Conservation (phyloP, 139 green algal species). For the Picochlorum sp. region DNA sequence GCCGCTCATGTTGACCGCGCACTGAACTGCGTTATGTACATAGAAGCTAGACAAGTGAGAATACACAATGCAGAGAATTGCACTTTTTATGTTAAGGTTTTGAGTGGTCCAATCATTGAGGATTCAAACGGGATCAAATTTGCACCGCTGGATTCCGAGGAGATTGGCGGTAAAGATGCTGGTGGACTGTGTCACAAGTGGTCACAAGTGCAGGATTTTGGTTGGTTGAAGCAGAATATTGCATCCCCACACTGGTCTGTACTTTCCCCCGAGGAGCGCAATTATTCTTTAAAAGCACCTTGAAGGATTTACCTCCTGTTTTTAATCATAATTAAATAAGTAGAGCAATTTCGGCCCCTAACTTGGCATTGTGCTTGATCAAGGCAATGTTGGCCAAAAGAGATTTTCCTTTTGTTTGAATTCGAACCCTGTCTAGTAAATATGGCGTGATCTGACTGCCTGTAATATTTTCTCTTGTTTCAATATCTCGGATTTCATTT, state of each 20-base stretch:
- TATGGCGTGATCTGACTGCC: constrained; percentile 85
- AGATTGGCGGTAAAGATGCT: constrained; percentile 24
- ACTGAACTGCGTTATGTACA: background rate
- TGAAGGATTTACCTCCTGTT: background rate
- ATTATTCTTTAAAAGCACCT: background rate
- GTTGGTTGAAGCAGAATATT: constrained; percentile 61
- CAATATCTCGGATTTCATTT: too few relatives aligned
- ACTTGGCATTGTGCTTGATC: constrained; percentile 86
- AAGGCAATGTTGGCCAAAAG: constrained; percentile 88
- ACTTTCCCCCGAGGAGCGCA: background rate
- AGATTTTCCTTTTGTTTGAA: constrained; percentile 65
- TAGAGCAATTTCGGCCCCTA: constrained; percentile 66
- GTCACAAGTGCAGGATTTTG: constrained; percentile 70
- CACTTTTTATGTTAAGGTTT: constrained; percentile 51
- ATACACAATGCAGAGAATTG: constrained; percentile 44
- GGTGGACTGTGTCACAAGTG: too few relatives aligned
- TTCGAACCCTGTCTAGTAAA: constrained; percentile 70
- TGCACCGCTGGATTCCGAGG: constrained; percentile 30
- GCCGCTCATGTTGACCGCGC: background rate
- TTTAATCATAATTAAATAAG: constrained; percentile 10
- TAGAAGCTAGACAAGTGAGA: constrained; percentile 44
- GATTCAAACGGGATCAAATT: constrained; percentile 50
- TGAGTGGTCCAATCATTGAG: constrained; percentile 68
- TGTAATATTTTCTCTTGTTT: too few relatives aligned
- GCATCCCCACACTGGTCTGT: constrained; percentile 61